These are phyloP conservation scores for Suillus variegatus DNA, from an alignment of 768 basidiomycete species.

Conservation along the genomic window DNA sequence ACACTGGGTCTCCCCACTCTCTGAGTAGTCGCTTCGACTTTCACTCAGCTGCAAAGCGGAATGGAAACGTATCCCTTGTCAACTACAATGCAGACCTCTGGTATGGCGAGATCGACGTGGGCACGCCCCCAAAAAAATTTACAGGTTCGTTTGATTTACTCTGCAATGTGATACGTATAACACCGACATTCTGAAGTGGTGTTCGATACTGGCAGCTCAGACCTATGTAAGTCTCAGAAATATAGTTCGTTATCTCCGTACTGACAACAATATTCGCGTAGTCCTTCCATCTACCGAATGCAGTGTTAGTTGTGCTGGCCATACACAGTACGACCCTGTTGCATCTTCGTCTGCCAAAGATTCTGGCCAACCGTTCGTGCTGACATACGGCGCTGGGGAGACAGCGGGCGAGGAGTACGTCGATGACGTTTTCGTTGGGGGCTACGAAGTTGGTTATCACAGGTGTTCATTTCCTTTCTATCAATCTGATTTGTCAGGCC, in stretches of 20 bases:
- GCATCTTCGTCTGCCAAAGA: slow-evolving; percentile 26
- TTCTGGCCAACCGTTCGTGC: slow-evolving; percentile 19
- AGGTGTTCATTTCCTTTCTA: not conserved
- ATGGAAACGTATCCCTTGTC: slow-evolving; percentile 28
- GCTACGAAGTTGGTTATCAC: slow-evolving; percentile 26
- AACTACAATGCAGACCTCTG: slow-evolving; percentile 25
- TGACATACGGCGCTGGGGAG: slow-evolving; percentile 42
- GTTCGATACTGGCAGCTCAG: slow-evolving; percentile 53
- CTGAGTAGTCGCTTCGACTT: slow-evolving; percentile 16
- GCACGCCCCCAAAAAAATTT: slow-evolving; percentile 44
- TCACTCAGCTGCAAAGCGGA: slow-evolving; percentile 11
- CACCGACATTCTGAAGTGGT: slow-evolving; percentile 33
- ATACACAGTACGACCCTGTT: slow-evolving; percentile 27
- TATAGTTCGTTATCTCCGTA: too few relatives aligned
- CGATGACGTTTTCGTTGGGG: slow-evolving; percentile 39
- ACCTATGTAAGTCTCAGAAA: slow-evolving; percentile 29
- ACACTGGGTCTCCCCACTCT: slow-evolving; percentile 41
- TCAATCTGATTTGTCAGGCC: slow-evolving; percentile 22
- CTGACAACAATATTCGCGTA: slow-evolving; percentile 1
- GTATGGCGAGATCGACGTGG: slow-evolving; percentile 33
- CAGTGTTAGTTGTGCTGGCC: slow-evolving; percentile 23
- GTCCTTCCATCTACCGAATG: slow-evolving; percentile 36
- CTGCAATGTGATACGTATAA: not conserved
- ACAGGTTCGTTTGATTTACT: slow-evolving; percentile 28
- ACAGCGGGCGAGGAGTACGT: slow-evolving; percentile 31